Percentiles rank a stretch among this genome's conserved stretches.
Conservation (phyloP, 2,329 filamentous ascomycete species). For the Alternaria novae-zelandiae region DNA sequence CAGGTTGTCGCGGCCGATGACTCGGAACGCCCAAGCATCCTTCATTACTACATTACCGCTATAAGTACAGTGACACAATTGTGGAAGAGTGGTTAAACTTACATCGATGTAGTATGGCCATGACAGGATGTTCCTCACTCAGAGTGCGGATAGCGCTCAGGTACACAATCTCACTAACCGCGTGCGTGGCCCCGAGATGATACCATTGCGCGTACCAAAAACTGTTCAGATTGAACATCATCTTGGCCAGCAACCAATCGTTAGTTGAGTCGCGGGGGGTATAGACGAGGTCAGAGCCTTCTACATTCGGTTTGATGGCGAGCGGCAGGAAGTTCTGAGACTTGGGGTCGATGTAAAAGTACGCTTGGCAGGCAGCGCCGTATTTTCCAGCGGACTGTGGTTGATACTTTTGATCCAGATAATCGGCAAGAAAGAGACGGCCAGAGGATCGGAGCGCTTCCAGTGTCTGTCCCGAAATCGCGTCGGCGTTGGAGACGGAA, state of each 20-base stretch:
- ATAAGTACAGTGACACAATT: not conserved
- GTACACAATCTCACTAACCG: constrained; percentile 53
- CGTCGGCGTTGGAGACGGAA: not conserved
- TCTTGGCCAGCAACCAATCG: constrained; percentile 62
- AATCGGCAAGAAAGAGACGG: constrained; percentile 34
- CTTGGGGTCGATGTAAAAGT: constrained; percentile 54
- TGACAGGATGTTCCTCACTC: constrained; percentile 55
- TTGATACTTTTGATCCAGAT: not conserved
- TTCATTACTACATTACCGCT: not conserved
- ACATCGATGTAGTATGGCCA: constrained; percentile 37
- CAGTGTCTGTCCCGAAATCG: constrained; percentile 25
- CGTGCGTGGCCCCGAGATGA: constrained; percentile 55
- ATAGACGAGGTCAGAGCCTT: constrained; percentile 52
- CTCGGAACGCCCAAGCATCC: constrained; percentile 6
- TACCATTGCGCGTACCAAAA: constrained; percentile 55
- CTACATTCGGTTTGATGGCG: constrained; percentile 56
- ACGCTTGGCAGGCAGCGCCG: constrained; percentile 55
- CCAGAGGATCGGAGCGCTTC: constrained; percentile 43
- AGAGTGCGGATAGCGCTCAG: constrained; percentile 56
- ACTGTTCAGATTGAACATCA: constrained; percentile 58
- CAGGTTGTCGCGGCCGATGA: not conserved
- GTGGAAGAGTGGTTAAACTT: not conserved
- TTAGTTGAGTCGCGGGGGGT: constrained; percentile 53
- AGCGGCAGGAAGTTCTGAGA: constrained; percentile 56
- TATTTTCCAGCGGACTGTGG: not conserved